Percentiles rank a stretch among this genome's conserved stretches.
Conservation (phyloP, 495 filamentous ascomycete species). For the Trichocladium antarcticum region DNA sequence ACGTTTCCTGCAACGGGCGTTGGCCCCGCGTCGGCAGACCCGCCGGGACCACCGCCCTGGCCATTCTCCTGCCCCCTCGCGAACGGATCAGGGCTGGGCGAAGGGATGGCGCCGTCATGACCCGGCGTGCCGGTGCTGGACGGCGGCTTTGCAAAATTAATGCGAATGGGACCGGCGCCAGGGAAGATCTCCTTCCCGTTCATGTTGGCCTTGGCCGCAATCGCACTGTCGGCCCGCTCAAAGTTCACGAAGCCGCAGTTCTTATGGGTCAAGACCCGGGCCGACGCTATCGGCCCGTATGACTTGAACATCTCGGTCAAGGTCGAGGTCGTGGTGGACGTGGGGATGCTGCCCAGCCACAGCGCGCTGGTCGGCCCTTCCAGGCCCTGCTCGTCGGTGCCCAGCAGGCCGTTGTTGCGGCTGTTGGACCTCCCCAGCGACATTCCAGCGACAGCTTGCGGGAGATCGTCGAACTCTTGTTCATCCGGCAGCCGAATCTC, state of each 20-base stretch:
- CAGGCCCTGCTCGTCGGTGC: conserved; percentile 61
- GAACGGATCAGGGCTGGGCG: conserved; percentile 84
- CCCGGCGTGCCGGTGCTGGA: conserved; percentile 78
- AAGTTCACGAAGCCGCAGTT: conserved; percentile 99
- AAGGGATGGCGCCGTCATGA: conserved; percentile 70
- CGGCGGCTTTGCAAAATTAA: conserved; percentile 94
- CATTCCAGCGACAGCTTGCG: conserved; percentile 68
- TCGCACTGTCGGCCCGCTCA: conserved; percentile 76
- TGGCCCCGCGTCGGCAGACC: conserved; percentile 36
- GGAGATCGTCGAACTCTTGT: conserved; percentile 55
- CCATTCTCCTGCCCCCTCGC: conserved; percentile 41
- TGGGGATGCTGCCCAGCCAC: conserved; percentile 97
- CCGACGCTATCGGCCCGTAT: conserved; percentile 84
- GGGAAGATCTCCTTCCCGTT: conserved; percentile 98
- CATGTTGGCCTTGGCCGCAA: conserved; percentile 71
- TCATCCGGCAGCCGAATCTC: conserved; percentile 65
- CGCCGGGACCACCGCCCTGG: conserved; percentile 27
- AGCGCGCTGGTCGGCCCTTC: conserved; percentile 87
- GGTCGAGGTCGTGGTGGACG: conserved; percentile 89
- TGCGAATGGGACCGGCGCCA: conserved; percentile 84
- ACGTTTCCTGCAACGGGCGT: conserved; percentile 34
- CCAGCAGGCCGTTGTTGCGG: conserved; percentile 44
- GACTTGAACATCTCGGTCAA: conserved; percentile 84
- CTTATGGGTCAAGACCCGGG: conserved; percentile 92
- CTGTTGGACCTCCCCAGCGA: conserved; percentile 55